Percentiles rank a stretch among this genome's conserved stretches.
Evolutionary conservation across 805 yeast species (phyloP).

Genomic region (Yamadazyma nakazawae): DNA sequence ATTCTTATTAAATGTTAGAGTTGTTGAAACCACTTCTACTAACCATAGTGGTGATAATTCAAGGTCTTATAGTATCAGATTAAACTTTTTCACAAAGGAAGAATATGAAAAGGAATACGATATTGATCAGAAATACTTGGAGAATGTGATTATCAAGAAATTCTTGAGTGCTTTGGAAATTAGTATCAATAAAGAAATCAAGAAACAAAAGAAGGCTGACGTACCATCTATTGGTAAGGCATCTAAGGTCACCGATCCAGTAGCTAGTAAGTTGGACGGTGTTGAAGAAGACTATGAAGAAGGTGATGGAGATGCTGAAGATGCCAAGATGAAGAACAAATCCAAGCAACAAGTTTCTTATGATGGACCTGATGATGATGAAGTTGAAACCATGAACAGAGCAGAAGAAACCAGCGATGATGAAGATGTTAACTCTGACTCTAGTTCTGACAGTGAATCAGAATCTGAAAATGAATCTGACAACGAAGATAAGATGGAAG

Average conservation of each 20-base stretch:
- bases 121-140: slow-evolving; percentile 75
- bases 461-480: slow-evolving; percentile 23
- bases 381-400: slow-evolving; percentile 80
- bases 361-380: slow-evolving; percentile 95
- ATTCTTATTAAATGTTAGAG: slow-evolving; percentile 78
- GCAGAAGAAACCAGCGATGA: slow-evolving; percentile 79
- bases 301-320: slow-evolving; percentile 60
- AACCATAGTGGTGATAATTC: slow-evolving; percentile 46
- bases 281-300: slow-evolving; percentile 29
- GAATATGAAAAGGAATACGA: slow-evolving; percentile 91
- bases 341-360: slow-evolving; percentile 86
- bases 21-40: slow-evolving; percentile 82
- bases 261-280: slow-evolving; percentile 24
- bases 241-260: slow-evolving; percentile 44
- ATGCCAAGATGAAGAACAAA: slow-evolving; percentile 57
- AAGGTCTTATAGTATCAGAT: slow-evolving; percentile 71
- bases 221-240: slow-evolving; percentile 70
- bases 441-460: slow-evolving; percentile 27
- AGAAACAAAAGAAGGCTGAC: slow-evolving; percentile 67
- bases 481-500: slow-evolving; percentile 33
- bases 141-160: slow-evolving; percentile 56
- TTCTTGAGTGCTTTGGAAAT: slow-evolving; percentile 72
- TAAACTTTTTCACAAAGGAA: slow-evolving; percentile 68
- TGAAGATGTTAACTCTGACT: slow-evolving; percentile 45
- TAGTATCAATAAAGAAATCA: slow-evolving; percentile 74